Conservation (phyloP, 257 asterid genomes). For the Solanum lycopersicoides region DNA sequence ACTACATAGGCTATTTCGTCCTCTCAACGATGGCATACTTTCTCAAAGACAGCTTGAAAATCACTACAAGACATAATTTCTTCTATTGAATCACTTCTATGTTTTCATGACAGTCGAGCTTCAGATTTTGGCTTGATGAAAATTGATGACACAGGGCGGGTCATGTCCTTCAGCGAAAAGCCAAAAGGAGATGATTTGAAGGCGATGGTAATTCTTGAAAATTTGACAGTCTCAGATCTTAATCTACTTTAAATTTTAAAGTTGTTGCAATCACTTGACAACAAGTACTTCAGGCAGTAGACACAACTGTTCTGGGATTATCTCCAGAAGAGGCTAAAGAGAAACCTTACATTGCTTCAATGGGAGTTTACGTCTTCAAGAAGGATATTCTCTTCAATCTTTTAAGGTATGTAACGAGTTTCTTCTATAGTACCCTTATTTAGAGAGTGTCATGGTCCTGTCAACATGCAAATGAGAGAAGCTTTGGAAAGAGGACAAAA, state of each 20-base stretch:
- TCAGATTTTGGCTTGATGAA: slow-evolving; percentile 97
- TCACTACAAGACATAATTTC: not conserved
- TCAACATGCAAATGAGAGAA: not conserved
- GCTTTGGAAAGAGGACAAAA: not conserved
- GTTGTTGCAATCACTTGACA: not conserved
- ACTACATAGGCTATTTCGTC: not conserved
- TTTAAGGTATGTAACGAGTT: slow-evolving; percentile 38
- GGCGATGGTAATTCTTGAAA: slow-evolving; percentile 57
- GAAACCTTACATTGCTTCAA: slow-evolving; percentile 95
- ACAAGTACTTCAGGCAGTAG: slow-evolving; percentile 62
- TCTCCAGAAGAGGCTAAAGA: slow-evolving; percentile 74
- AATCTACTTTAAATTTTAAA: not conserved
- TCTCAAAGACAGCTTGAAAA: not conserved
- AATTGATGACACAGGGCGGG: slow-evolving; percentile 72
- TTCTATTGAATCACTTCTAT: slow-evolving; percentile 4
- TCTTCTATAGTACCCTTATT: not conserved
- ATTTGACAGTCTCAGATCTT: not conserved
- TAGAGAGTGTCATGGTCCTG: not conserved
- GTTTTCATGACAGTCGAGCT: slow-evolving; percentile 71
- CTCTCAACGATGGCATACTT: not conserved
- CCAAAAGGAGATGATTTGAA: slow-evolving; percentile 78
- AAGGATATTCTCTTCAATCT: slow-evolving; percentile 88
- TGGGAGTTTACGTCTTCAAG: slow-evolving; percentile 97
- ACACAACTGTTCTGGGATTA: slow-evolving; percentile 82
- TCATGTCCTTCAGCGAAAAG: slow-evolving; percentile 71